Conservation (phyloP, 108 stramenopile species). For the Aurantiochytrium sp. region DNA sequence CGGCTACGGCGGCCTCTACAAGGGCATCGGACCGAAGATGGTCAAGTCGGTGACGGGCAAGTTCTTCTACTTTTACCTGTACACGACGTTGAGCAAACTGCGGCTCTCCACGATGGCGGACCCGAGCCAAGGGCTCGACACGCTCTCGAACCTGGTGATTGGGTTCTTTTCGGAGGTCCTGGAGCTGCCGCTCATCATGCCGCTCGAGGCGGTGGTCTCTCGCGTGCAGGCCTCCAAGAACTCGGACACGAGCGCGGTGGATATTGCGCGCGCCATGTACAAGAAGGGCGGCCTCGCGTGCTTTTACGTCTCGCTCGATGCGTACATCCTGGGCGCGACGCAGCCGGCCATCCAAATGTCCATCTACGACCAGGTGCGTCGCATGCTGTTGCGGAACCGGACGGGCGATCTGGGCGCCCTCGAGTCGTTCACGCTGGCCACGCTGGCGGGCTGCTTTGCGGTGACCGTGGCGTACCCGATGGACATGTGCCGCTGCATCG, state of each 20-base stretch:
- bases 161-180: slow-evolving; percentile 4
- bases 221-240: not conserved
- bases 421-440: not conserved
- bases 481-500: slow-evolving; percentile 26
- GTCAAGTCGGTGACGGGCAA: slow-evolving; percentile 21
- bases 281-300: not conserved
- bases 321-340: not conserved
- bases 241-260: not conserved
- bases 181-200: slow-evolving; percentile 10
- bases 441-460: not conserved
- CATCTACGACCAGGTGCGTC: not conserved
- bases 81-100: not conserved
- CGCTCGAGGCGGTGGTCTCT: slow-evolving; percentile 20
- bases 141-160: slow-evolving; percentile 1
- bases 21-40: slow-evolving; percentile 2
- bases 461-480: slow-evolving; percentile 1
- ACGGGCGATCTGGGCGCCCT: not conserved
- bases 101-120: not conserved
- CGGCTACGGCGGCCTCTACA: not conserved
- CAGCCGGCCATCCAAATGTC: slow-evolving; percentile 29
- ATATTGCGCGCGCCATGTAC: slow-evolving; percentile 5
- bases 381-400: not conserved
- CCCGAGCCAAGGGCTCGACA: not conserved
- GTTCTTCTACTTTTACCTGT: slow-evolving; percentile 21
- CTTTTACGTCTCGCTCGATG: slow-evolving; percentile 18